Percentiles rank a stretch among this genome's conserved stretches.
Evolutionary conservation across 768 basidiomycete genomes (phyloP).

Genomic region (Hypholoma sublateritium): DNA sequence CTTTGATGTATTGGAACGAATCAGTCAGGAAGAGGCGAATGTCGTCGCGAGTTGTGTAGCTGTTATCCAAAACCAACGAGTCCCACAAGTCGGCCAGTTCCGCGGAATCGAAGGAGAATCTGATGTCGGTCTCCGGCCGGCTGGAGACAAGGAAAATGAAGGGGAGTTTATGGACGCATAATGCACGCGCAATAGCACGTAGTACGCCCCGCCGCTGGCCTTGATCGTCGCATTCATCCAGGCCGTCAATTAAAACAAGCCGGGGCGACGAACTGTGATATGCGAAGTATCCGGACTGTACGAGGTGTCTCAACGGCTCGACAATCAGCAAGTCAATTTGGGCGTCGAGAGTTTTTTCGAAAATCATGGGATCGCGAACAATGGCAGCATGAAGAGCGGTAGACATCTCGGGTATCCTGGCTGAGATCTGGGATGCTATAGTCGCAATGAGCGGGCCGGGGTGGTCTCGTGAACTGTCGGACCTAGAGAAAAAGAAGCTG

Average conservation of each 20-base stretch:
- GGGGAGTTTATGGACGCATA: neutral
- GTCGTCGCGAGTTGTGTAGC: neutral
- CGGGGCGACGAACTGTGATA: neutral
- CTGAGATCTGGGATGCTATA: neutral
- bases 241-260: neutral
- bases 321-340: neutral
- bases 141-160: neutral
- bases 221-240: neutral
- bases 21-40: neutral
- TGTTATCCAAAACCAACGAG: neutral
- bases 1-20: neutral
- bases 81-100: too few relatives aligned
- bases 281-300: neutral
- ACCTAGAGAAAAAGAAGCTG: neutral
- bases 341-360: neutral
- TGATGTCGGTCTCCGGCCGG: neutral
- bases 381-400: neutral
- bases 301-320: neutral
- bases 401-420: neutral
- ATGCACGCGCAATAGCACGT: neutral
- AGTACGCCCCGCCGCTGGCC: neutral
- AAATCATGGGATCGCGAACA: neutral
- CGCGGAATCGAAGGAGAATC: neutral
- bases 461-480: neutral
- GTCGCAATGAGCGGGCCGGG: neutral